Evolutionary conservation across 305 asterid species (phyloP), one percentile per base, ranked within the genome.

Genomic region (Ruellia speciosa): DNA sequence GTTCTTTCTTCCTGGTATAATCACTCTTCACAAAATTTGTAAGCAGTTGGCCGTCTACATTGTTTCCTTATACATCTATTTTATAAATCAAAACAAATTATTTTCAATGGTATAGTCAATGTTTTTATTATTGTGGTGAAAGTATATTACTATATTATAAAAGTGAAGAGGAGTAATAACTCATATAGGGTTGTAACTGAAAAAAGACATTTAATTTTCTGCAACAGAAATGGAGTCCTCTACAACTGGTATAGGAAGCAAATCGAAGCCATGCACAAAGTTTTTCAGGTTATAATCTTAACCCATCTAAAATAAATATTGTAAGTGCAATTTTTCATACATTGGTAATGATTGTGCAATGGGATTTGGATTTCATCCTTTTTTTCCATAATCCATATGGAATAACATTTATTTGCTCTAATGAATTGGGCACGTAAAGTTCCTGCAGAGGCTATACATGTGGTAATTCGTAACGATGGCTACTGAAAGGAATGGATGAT

Each of bases 201-300:
- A 75, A 58, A 61, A 66, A 70, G 59, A 65, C 54, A 20, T 67
- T 65, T 71, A 73, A 76, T 71, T 56, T 71, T 58, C 58, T 75
- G 79, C 75, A 62, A 73, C 85, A 81, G 88, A 81, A 73, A 66
- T 66, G 81, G 85, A 81, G 75, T 78, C 84, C 72, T 49, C 54
- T 76, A 59, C 85, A 68, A 59, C 79, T 68, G 85, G 85, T 78
- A 69, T 81, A 78, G 85, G 88, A 74, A 78, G 82, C 81, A 81
- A 78, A 74, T 76, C 72, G 73, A 78, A 78, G 85, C 82, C 88
- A 51, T 81, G 88, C 85, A 81, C 82, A 65, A 78, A 76, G 72
- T 81, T 78, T 78, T 81, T 78, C 88, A 81, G 85, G 85, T 81
- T 81, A 66, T 73, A 81, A 78, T 78, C 88, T 73, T 68, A 46